Percentiles rank a stretch among this genome's conserved stretches.
Conservation (phyloP, 2,329 filamentous ascomycete genomes). For the Metarhizium humberi region DNA sequence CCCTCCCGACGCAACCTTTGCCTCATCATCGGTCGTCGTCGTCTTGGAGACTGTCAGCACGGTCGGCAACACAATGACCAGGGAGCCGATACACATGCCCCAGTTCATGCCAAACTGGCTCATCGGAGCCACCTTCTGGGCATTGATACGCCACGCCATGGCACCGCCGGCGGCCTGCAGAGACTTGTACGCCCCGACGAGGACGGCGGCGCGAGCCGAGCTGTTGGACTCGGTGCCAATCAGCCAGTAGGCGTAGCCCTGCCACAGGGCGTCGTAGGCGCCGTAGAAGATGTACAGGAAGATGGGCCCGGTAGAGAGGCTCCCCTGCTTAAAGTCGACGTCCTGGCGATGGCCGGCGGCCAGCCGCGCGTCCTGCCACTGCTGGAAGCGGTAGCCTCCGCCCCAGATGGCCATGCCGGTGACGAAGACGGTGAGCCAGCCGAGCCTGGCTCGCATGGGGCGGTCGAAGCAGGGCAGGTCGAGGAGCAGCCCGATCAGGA, state of each 20-base stretch:
- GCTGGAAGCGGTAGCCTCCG: constrained; percentile 57
- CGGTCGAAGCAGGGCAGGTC: constrained; percentile 34
- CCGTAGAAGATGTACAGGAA: constrained; percentile 65
- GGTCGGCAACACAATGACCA: constrained; percentile 31
- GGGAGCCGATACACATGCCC: constrained; percentile 33
- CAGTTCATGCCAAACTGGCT: constrained; percentile 36
- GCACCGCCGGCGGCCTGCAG: constrained; percentile 33
- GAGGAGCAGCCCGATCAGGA: constrained; percentile 34
- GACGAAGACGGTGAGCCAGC: constrained; percentile 35
- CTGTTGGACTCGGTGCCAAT: constrained; percentile 35
- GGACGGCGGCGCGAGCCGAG: constrained; percentile 28
- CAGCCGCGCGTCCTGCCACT: constrained; percentile 37
- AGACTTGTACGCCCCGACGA: constrained; percentile 37
- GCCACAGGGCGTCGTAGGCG: constrained; percentile 58
- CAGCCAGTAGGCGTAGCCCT: constrained; percentile 56
- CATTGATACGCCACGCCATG: constrained; percentile 36
- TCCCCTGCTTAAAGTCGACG: constrained; percentile 36
- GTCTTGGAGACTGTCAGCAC: constrained; percentile 27
- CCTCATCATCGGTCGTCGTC: constrained; percentile 16
- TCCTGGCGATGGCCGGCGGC: constrained; percentile 30
- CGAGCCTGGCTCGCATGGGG: constrained; percentile 34
- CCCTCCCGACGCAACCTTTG: not conserved
- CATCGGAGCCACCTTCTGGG: constrained; percentile 24
- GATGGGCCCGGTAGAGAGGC: constrained; percentile 50
- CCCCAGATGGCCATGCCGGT: constrained; percentile 46